phyloP scores from a whole-genome alignment of 768 basidiomycete species.

The Leccinum truebloodii region DNA sequence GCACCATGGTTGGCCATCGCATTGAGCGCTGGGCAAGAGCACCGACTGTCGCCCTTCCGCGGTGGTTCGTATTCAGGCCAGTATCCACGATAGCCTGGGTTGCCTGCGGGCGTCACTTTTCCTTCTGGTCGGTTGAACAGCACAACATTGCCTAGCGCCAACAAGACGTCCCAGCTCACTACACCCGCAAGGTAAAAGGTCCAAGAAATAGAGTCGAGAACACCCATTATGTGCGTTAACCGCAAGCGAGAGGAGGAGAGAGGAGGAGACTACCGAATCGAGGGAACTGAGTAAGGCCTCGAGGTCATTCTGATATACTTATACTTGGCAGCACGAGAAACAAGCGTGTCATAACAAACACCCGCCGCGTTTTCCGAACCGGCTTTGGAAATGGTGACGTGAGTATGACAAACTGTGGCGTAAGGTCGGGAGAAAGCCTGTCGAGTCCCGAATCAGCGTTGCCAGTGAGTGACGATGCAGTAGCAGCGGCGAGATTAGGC shows the following conservation, averaged over 20 bases:
- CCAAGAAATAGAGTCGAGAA: constrained; percentile 13
- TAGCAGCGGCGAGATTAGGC: background rate
- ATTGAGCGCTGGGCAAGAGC: constrained; percentile 75
- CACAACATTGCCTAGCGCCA: constrained; percentile 23
- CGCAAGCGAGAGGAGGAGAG: background rate
- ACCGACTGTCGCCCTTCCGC: constrained; percentile 63
- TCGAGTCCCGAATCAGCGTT: background rate
- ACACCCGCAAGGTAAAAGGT: constrained; percentile 11
- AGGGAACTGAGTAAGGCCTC: background rate
- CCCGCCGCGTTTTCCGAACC: background rate
- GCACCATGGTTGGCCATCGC: constrained; percentile 85
- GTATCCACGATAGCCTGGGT: constrained; percentile 58
- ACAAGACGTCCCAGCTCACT: constrained; percentile 21
- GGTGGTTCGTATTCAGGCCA: constrained; percentile 72
- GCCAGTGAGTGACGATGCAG: background rate
- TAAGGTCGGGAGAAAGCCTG: background rate
- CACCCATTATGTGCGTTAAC: constrained; percentile 12
- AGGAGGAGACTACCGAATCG: constrained; percentile 27
- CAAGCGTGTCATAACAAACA: background rate
- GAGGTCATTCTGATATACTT: constrained; percentile 4
- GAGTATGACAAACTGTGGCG: background rate
- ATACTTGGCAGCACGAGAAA: background rate
- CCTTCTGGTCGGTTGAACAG: constrained; percentile 39
- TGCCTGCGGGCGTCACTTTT: constrained; percentile 53
- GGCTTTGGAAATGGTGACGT: background rate